These are phyloP conservation scores for Cryptosporidium bovis DNA, from an alignment of 169 alveolate genomes.

Conservation along the genomic window DNA sequence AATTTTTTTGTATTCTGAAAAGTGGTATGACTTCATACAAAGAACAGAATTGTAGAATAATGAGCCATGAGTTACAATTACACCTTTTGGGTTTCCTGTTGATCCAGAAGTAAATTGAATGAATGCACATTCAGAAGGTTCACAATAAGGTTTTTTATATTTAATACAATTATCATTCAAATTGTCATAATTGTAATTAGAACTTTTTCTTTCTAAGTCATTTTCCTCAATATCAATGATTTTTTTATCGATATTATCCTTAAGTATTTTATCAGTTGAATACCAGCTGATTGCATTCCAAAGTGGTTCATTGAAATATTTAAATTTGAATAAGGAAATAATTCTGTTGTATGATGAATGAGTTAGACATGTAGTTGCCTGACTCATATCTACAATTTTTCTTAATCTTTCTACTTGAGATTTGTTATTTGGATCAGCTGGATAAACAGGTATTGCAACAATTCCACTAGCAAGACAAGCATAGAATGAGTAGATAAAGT, in stretches of 20 bases:
- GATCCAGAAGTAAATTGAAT: constrained; percentile 83
- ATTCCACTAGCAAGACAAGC: constrained; percentile 75
- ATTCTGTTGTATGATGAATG: constrained; percentile 45
- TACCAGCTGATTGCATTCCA: constrained; percentile 56
- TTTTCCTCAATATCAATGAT: constrained; percentile 7
- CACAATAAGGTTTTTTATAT: constrained; percentile 47
- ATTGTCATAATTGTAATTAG: neutral
- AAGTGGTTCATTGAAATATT: constrained; percentile 68
- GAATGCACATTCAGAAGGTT: constrained; percentile 52
- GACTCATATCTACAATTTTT: constrained; percentile 65
- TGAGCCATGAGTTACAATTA: constrained; percentile 80
- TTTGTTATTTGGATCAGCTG: constrained; percentile 74
- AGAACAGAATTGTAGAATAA: constrained; percentile 77
- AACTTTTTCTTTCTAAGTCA: neutral
- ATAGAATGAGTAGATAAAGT: constrained; percentile 74
- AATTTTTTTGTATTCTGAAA: constrained; percentile 51
- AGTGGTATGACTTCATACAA: constrained; percentile 78
- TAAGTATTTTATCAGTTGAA: constrained; percentile 58
- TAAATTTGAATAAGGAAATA: constrained; percentile 52
- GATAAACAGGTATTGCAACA: constrained; percentile 78
- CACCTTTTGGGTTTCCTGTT: constrained; percentile 82
- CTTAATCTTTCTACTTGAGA: constrained; percentile 60
- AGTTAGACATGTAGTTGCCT: constrained; percentile 47
- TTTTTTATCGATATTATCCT: constrained; percentile 10
- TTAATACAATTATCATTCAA: neutral